Conservation (phyloP, 129 eudicot genomes). For the Mikania micrantha region DNA sequence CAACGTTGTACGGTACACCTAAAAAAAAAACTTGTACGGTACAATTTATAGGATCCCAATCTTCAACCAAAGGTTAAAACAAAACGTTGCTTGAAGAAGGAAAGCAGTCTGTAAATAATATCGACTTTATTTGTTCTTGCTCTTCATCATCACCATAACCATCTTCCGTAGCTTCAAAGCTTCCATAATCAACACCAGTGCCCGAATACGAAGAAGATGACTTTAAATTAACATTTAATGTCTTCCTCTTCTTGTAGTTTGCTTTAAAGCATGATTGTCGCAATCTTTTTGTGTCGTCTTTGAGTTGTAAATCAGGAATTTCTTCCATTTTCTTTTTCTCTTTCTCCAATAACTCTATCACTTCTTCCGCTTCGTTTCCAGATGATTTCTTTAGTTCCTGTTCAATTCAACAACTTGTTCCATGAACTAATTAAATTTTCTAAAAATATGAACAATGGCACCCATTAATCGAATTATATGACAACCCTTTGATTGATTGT, state of each 20-base stretch:
- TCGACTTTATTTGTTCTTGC: constrained; percentile 18
- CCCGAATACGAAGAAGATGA: constrained; percentile 22
- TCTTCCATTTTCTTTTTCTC: constrained; percentile 70
- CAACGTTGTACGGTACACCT: not conserved
- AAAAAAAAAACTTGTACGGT: not conserved
- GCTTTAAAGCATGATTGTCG: constrained; percentile 92
- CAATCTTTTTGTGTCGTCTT: constrained; percentile 69
- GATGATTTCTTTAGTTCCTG: constrained; percentile 48
- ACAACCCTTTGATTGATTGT: no score
- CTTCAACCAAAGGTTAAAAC: constrained; percentile 10
- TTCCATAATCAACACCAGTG: constrained; percentile 19
- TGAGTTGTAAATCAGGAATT: constrained; percentile 59
- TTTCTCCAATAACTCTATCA: constrained; percentile 42
- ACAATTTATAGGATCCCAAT: not conserved
- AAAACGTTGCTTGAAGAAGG: constrained; percentile 14
- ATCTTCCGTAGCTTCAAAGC: constrained; percentile 16
- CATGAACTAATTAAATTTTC: not conserved
- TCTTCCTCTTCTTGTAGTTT: constrained; percentile 78
- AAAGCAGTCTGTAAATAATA: constrained; percentile 13
- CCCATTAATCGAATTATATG: not conserved
- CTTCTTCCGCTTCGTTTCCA: constrained; percentile 41
- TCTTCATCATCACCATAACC: constrained; percentile 15
- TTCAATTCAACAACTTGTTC: constrained; percentile 2
- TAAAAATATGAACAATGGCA: not conserved
- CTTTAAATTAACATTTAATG: not conserved